Base-by-base conservation (phyloP, 73 alveolate genomes). In the Blepharisma stoltei region DNA sequence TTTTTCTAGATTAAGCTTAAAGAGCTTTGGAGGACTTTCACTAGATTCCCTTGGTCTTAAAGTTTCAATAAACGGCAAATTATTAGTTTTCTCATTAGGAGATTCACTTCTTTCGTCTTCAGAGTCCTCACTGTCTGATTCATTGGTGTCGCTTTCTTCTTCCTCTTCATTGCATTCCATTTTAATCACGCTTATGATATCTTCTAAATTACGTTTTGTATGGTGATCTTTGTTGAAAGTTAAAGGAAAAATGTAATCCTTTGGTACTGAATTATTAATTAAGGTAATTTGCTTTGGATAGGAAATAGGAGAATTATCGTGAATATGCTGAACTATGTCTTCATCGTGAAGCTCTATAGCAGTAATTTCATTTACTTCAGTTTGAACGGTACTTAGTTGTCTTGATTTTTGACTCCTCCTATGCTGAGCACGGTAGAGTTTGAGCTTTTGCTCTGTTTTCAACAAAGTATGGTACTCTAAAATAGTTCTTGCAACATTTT, bases 141-240 rank as follows among this genome's bases (percentile, higher is more conserved):
- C 73, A 14, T 60, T n/a, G 23, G 73, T 14, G 18, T 60, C 73
- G 46, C 73, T 60, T 60, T 60, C 73, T 60, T 60, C 73, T 32
- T 32, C 41, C 18, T 38, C 73, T 14, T 60, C 73, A 25, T 38
- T 60, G 46, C 73, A 60, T 8, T 60, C 73, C 23, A 14, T n/a
- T 25, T 60, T 60, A 9, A 60, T 60, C 73, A 60, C 23, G 2
- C 23, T n/a, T 14, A 60, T 60, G 46, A 60, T 38, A 20, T 60
- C 73, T 60, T 60, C 73, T 14, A 60, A 18, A 25, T 60, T 60
- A 0, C 73, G 0, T 60, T 60, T 38, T 14, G 23, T 25, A 25
- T 20, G 23, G 2, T 60, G 46, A 14, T 60, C 73, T 60, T 60
- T 60, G 18, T 8, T 25, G 46, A 60, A 14, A 60, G 14, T 60